Base-by-base conservation (phyloP, 2,329 filamentous ascomycete genomes). In the Ascochyta clinopodiicola region DNA sequence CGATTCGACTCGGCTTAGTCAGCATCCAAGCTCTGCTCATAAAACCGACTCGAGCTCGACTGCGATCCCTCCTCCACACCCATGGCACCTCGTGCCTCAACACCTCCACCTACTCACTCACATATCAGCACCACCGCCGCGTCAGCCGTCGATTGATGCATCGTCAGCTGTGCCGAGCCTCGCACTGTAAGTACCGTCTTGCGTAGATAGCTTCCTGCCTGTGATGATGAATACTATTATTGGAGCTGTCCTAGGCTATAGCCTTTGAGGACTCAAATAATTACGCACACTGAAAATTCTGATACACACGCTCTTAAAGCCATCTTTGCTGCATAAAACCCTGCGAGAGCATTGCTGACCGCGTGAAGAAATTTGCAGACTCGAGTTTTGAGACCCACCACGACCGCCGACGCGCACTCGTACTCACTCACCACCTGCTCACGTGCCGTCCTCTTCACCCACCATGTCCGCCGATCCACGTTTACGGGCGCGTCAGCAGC, bases 191-290 rank as follows among this genome's bases (percentile, higher is more conserved):
- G 64, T 64, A 47, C 36, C 35, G 29, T 36, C 7, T 40, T 38
- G 24, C 25, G 46, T 56, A 46, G 35, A 45, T 48, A 53, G 42
- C 56, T 42, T 39, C 44, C 44, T 40, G 57, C 49, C 54, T 63
- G 62, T 69, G 56, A 78, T 85, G 85, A 87, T 87, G 85, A 87
- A 73, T 69, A 67, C 68, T 72, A 71, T 71, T 89, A 90, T 90
- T 91, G 88, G 88, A 91, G 88, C 88, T 90, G 87, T 91, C 88
- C 86, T 84, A 84, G 66, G 63, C 64, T 56, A 43, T 80, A 75
- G 74, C 72, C 75, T 68, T 64, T 74, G 69, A 75, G 70, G 87
- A 90, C 80, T 64, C 53, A 82, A 79, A 63, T 63, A 64, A 70
- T 69, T 73, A 67, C 72, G 71, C 64, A 70, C 73, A 74, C 71